A percentile compares a stretch with the other conserved stretches of the same genome.
These are phyloP conservation scores for Lachnellula suecica DNA, from an alignment of 2,329 filamentous ascomycete species.

Conservation along the genomic window DNA sequence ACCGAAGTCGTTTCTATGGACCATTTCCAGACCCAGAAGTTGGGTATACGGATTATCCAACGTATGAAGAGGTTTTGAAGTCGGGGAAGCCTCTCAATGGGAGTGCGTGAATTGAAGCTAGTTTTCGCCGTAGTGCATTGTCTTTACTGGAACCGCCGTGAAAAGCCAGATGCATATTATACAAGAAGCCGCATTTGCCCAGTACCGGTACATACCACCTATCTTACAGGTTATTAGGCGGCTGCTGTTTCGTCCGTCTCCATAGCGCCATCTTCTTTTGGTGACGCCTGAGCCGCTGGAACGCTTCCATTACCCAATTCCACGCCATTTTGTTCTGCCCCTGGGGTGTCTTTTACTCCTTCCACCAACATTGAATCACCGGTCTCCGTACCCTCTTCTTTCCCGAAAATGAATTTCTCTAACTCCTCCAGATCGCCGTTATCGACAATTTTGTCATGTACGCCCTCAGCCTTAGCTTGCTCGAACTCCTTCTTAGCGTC, in stretches of 20 bases:
- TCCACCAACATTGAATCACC: neutral
- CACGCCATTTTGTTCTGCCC: too few relatives aligned
- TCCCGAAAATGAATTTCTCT: conserved; percentile 47
- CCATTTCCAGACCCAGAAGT: conserved; percentile 35
- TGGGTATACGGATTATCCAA: conserved; percentile 39
- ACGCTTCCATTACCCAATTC: too few relatives aligned
- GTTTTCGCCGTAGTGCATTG: too few relatives aligned
- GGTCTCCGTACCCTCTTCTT: conserved; percentile 8
- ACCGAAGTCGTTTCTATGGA: conserved; percentile 45
- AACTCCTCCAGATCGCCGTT: conserved; percentile 51
- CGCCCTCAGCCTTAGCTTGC: conserved; percentile 43
- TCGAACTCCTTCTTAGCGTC: conserved; percentile 40
- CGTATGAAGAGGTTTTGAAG: conserved; percentile 19
- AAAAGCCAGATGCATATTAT: neutral
- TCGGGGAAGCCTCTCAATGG: conserved; percentile 5
- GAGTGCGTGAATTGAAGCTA: neutral
- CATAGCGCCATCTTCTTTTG: neutral
- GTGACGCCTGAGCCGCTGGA: neutral
- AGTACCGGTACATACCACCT: neutral
- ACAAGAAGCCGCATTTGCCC: neutral
- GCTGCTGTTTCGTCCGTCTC: neutral
- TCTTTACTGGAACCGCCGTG: too few relatives aligned
- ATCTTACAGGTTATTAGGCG: neutral
- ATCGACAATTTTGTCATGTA: conserved; percentile 51
- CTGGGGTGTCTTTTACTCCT: neutral